Conservation (phyloP, 345 rosid genomes). For the Hypericum perforatum region DNA sequence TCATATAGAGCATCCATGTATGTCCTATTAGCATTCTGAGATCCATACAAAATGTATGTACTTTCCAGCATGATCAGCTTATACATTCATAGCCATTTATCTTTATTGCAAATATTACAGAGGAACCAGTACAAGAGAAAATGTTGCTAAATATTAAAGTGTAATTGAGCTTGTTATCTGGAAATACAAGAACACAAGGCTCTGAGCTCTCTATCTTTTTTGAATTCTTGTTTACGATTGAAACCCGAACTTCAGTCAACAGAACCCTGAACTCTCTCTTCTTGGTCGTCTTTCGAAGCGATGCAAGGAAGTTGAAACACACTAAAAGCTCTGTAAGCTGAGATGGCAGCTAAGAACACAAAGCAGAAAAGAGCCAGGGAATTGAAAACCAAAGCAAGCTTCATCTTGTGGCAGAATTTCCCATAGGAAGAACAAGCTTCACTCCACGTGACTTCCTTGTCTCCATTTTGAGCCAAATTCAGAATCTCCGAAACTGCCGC, state of each 20-base stretch:
- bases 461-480: conserved; percentile 56
- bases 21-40: too few species aligned
- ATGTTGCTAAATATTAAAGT: too few species aligned
- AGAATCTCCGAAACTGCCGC: conserved; percentile 61
- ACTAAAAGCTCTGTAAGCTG: conserved; percentile 71
- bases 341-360: conserved; percentile 50
- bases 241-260: not conserved
- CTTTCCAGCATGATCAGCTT: too few species aligned
- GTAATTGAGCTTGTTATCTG: too few species aligned
- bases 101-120: too few species aligned
- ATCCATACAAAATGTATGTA: too few species aligned
- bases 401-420: conserved; percentile 48
- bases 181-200: too few species aligned
- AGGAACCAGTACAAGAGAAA: too few species aligned
- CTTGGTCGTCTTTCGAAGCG: conserved; percentile 24
- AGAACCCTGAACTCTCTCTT: not conserved
- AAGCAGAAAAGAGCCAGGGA: conserved; percentile 44
- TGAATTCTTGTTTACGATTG: too few species aligned
- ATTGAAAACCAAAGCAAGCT: conserved; percentile 54
- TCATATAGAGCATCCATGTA: too few species aligned
- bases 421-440: conserved; percentile 58
- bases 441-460: conserved; percentile 67
- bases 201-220: too few species aligned
- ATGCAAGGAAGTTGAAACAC: conserved; percentile 50
- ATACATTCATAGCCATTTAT: too few species aligned